A percentile compares a stretch with the other conserved stretches of the same genome.
These are phyloP conservation scores for Quercus variabilis DNA, from an alignment of 306 rosid genomes.

Conservation along the genomic window DNA sequence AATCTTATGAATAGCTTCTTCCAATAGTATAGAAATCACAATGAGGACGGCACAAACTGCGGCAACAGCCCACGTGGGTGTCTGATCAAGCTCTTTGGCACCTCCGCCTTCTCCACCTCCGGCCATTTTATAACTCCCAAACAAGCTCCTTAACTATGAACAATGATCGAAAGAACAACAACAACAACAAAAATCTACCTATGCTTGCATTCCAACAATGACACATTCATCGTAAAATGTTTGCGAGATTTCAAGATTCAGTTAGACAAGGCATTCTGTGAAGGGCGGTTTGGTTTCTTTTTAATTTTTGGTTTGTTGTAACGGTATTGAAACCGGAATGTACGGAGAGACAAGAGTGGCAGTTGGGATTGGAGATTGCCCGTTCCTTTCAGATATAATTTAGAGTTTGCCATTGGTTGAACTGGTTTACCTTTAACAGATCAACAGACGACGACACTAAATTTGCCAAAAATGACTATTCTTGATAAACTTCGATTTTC, in stretches of 20 bases:
- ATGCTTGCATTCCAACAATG: neutral
- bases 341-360: conserved; percentile 41
- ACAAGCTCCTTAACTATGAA: neutral
- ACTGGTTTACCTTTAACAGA: neutral
- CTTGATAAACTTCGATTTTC: no score
- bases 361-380: conserved; percentile 18
- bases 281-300: no score
- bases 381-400: conserved; percentile 9
- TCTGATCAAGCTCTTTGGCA: conserved; percentile 59
- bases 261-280: neutral
- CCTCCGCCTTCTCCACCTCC: conserved; percentile 48
- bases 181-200: neutral
- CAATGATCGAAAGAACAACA: neutral
- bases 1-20: conserved; percentile 56
- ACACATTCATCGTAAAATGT: neutral
- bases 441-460: neutral
- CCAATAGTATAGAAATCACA: conserved; percentile 63
- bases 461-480: no score
- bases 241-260: neutral
- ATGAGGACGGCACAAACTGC: conserved; percentile 75
- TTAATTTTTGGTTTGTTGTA: neutral
- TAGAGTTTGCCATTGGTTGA: conserved; percentile 5
- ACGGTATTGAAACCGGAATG: conserved; percentile 31
- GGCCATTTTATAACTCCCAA: conserved; percentile 35
- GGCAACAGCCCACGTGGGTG: conserved; percentile 95